Conservation (phyloP, 2,329 filamentous ascomycete genomes). For the Thermochaetoides dissita region DNA sequence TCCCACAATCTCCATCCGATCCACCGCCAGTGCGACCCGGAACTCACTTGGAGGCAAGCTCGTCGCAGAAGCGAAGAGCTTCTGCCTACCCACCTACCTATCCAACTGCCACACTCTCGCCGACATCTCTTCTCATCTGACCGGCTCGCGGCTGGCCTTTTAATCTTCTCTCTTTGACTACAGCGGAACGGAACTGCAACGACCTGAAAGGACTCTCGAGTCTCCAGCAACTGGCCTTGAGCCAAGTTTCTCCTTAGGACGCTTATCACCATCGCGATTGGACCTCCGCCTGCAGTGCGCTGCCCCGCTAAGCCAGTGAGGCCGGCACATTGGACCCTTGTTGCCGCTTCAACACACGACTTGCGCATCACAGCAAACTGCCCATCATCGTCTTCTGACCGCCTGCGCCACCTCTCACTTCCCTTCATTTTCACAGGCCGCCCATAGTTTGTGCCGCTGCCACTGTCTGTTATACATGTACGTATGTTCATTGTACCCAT, state of each 20-base stretch:
- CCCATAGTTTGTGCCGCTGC: constrained; percentile 10
- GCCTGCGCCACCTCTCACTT: constrained; percentile 14
- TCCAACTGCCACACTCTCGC: no score
- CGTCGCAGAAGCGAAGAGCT: no score
- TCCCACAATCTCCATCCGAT: no score
- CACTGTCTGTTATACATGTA: neutral
- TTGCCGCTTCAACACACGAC: constrained; percentile 14
- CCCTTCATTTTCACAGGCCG: constrained; percentile 12
- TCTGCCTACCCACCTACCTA: no score
- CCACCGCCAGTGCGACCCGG: no score
- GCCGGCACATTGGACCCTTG: constrained; percentile 4
- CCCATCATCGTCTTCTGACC: constrained; percentile 2
- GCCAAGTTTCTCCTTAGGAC: neutral
- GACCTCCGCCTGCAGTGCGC: constrained; percentile 2
- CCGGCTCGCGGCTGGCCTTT: no score
- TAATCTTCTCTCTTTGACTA: no score
- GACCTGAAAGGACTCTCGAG: no score
- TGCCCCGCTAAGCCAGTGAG: constrained; percentile 7
- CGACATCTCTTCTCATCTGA: no score
- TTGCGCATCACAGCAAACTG: neutral
- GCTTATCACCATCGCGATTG: constrained; percentile 7
- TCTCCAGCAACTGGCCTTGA: constrained; percentile 3
- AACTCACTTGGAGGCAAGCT: no score
- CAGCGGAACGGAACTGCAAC: no score
- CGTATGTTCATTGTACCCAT: constrained; percentile 7